Evolutionary conservation across 805 yeast species (phyloP).

Genomic region (Wickerhamomyces subpelliculosus): DNA sequence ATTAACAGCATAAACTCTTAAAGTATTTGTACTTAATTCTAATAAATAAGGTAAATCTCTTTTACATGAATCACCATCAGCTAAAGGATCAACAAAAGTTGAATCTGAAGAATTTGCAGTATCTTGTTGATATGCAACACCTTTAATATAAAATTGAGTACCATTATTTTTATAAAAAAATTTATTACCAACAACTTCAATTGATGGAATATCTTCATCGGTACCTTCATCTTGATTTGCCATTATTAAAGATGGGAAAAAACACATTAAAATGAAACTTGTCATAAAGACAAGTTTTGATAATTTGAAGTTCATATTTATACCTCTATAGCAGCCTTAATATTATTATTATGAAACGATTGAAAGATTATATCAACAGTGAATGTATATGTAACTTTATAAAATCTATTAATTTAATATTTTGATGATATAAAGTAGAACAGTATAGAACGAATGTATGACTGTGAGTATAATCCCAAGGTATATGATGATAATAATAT

Average conservation of each 20-base stretch:
- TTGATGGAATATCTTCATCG: constrained; percentile 34
- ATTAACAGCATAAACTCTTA: constrained; percentile 76
- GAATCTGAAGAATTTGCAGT: constrained; percentile 35
- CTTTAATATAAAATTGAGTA: constrained; percentile 68
- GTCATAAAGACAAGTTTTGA: neutral
- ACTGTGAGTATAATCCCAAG: no score
- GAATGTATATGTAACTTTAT: no score
- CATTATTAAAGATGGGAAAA: neutral
- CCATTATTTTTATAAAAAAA: constrained; percentile 66
- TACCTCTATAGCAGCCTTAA: neutral
- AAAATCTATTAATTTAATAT: no score
- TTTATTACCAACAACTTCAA: constrained; percentile 59
- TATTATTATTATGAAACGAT: neutral
- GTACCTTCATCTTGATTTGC: constrained; percentile 19
- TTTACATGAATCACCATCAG: constrained; percentile 53
- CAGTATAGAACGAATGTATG: no score
- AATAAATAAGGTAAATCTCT: constrained; percentile 66
- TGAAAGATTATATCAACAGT: no score
- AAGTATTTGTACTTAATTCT: constrained; percentile 55
- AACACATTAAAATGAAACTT: neutral
- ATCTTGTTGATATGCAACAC: constrained; percentile 70
- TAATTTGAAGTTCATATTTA: neutral
- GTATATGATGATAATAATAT: no score
- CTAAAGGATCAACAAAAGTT: constrained; percentile 56
- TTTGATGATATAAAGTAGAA: no score